Base-by-base conservation (phyloP, 2,329 filamentous ascomycete species). In the Beauveria brongniartii region DNA sequence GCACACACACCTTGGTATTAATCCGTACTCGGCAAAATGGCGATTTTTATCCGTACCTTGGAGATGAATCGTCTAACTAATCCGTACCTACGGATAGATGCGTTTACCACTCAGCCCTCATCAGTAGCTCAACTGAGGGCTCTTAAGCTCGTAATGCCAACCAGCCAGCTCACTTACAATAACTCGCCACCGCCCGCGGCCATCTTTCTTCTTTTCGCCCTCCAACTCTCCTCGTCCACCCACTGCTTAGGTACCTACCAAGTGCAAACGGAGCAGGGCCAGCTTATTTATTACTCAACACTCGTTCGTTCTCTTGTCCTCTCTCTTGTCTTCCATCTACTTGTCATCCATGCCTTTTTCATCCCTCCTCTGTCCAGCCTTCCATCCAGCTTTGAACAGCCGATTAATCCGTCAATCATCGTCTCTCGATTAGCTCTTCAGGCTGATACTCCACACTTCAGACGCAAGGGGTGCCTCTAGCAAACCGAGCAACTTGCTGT, bases 351-450 rank as follows among this genome's bases (percentile, higher is more conserved):
- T 18, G 3, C 10, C 30, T 34, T 34, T 34, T 12, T 12, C 9
- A 34, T 12, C 30, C 1, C 30, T 44, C 16, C 41, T 44, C 41
- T 8, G 16, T 34, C 26, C 26, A 50, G n/a, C 26, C 48, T 37
- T 24, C 26, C 53, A 46, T 22, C 26, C 26, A 16, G 10, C 26
- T 34, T 22, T 47, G 12, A 41, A 14, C 43, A 14, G 20, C 43
- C 40, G n/a, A 53, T 52, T 59, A 53, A 59, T 59, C 57, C 57
- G 40, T 59, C 57, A 59, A 59, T 59, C 57, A 53, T 46, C 14
- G 20, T 37, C 41, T 53, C 41, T 59, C 48, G 37, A 59, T 52
- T 53, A 53, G 40, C 26, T 52, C 37, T 30, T 28, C 24, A 41
- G 20, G n/a, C 26, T n/a, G 2, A 46, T 47, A 12, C 57, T 59